Conservation (phyloP, 306 rosid genomes). For the Castanea mollissima region DNA sequence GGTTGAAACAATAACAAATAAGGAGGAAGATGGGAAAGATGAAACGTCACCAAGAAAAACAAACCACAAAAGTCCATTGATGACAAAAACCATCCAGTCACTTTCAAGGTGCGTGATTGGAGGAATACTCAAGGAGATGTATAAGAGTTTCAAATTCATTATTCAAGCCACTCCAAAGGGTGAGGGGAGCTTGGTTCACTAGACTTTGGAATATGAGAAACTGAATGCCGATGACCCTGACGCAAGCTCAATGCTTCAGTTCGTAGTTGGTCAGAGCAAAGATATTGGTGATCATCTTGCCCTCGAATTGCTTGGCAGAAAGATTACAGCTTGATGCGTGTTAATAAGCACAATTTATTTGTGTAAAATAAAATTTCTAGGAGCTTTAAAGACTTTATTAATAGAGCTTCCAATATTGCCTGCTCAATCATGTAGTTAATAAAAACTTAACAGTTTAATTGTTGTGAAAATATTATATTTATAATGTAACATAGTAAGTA, state of each 20-base stretch:
- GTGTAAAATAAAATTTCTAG: too few species aligned
- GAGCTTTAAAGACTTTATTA: too few species aligned
- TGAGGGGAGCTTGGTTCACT: constrained; percentile 25
- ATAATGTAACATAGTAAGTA: too few species aligned
- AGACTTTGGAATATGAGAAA: constrained; percentile 36
- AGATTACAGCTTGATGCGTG: neutral
- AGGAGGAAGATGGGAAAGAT: too few species aligned
- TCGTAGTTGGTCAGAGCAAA: neutral
- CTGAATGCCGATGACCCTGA: constrained; percentile 19
- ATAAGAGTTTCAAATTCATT: constrained; percentile 8
- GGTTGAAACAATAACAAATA: too few species aligned
- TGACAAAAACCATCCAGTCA: constrained; percentile 16
- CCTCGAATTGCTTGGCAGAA: neutral
- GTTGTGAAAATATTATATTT: too few species aligned
- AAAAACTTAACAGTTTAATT: too few species aligned
- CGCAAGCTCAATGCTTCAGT: constrained; percentile 19
- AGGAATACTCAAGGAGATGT: constrained; percentile 21
- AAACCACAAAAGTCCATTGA: constrained; percentile 6
- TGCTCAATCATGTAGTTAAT: too few species aligned
- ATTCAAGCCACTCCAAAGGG: constrained; percentile 11
- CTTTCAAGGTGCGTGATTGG: constrained; percentile 31
- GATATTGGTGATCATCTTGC: constrained; percentile 21
- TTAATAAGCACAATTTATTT: too few species aligned
- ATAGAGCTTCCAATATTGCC: too few species aligned
- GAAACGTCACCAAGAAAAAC: too few species aligned